Evolutionary conservation across 2,329 filamentous ascomycete genomes (phyloP), one percentile per base, ranked within the genome.

Genomic region (Fusarium torulosum): DNA sequence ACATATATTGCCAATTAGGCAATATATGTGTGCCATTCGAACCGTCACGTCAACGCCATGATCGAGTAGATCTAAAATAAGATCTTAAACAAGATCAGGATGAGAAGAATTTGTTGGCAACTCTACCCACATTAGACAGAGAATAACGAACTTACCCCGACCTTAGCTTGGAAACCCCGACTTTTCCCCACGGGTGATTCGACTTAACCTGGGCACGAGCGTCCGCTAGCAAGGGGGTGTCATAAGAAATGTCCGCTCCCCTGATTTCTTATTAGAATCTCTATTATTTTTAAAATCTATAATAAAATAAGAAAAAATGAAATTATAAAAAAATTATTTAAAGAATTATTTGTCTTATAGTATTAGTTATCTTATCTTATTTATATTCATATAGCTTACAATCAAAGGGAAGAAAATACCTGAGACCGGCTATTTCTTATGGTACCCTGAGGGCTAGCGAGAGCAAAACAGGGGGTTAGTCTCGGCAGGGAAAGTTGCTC

Each of bases 161-260:
- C 57, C 57, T 52, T 61, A 66, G 66, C 50, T 49, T 38, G 7
- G 20, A 53, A 69, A 67, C 66, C 66, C 66, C 66, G 66, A 69
- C 53, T 67, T 69, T 69, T 69, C 66, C 66, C 66, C 66, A 69
- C 66, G 63, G 53, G 58, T 46, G 42, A 53, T 43, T 59, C 35
- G 40, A 45, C 27, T 55, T 52, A 33, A 17, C 11, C 38, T 38
- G 40, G 38, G 44, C 42, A 53, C 38, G 58, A 53, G 46, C 64
- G 45, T 29, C 54, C 43, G 41, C 62, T 43, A 37, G 44, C 23
- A 21, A 46, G 44, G n/a, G n/a, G n/a, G n/a, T n/a, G n/a, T n/a
- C n/a, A n/a, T n/a, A n/a, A n/a, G n/a, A n/a, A n/a, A n/a, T n/a
- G n/a, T n/a, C n/a, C n/a, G n/a, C n/a, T n/a, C n/a, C n/a, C n/a